phyloP scores from a whole-genome alignment of 805 yeast genomes.

The Nakazawaea molendinolei region DNA sequence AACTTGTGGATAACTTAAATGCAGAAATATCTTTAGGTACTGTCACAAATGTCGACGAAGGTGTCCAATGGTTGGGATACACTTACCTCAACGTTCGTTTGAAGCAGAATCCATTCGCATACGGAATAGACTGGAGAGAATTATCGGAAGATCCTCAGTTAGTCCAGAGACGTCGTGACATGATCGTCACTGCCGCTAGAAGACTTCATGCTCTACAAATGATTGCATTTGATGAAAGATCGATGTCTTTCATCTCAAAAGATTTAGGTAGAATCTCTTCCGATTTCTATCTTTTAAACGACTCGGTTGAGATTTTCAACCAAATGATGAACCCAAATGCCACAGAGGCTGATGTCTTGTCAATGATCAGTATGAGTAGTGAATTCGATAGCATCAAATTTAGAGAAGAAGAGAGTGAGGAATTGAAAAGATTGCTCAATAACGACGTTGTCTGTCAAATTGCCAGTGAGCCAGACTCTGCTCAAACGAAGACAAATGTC shows the following conservation, averaged over 20 bases:
- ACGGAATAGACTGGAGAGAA: slow-evolving; percentile 87
- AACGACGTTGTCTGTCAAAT: slow-evolving; percentile 71
- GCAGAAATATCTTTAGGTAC: slow-evolving; percentile 96
- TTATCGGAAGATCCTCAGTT: slow-evolving; percentile 76
- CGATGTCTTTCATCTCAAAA: slow-evolving; percentile 73
- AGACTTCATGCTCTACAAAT: slow-evolving; percentile 82
- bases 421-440: slow-evolving; percentile 57
- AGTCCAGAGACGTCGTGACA: slow-evolving; percentile 61
- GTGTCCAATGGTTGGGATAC: slow-evolving; percentile 95
- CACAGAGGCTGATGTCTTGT: slow-evolving; percentile 84
- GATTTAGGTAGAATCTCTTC: slow-evolving; percentile 94
- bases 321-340: slow-evolving; percentile 78
- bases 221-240: slow-evolving; percentile 85
- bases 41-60: slow-evolving; percentile 91
- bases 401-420: slow-evolving; percentile 81
- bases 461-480: slow-evolving; percentile 65
- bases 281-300: slow-evolving; percentile 81
- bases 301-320: slow-evolving; percentile 84
- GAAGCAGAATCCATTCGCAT: slow-evolving; percentile 89
- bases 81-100: slow-evolving; percentile 91
- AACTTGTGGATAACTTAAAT: slow-evolving; percentile 84
- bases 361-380: slow-evolving; percentile 85
- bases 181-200: slow-evolving; percentile 77
- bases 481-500: slow-evolving; percentile 84
- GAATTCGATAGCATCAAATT: slow-evolving; percentile 89